A percentile compares a stretch with the other conserved stretches of the same genome.
These are phyloP conservation scores for Aspergillus proliferans DNA, from an alignment of 2,329 filamentous ascomycete species.

Conservation along the genomic window DNA sequence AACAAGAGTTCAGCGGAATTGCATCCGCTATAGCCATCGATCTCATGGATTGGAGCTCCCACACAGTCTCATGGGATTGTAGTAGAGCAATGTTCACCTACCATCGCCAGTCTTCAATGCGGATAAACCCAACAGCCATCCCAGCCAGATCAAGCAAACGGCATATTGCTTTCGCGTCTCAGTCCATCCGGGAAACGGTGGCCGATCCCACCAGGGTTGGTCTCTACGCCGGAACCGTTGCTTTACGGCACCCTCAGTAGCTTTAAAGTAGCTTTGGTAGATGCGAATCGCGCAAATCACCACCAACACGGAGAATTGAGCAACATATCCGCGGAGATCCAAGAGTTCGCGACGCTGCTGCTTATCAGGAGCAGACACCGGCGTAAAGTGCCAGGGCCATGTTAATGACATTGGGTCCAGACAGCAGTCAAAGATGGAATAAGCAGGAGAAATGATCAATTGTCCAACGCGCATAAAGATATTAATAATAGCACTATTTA, in stretches of 20 bases:
- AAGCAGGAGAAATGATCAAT: not conserved
- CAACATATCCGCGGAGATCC: constrained; percentile 50
- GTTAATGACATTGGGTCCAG: constrained; percentile 13
- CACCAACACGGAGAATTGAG: constrained; percentile 49
- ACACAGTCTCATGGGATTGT: no score
- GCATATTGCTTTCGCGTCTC: constrained; percentile 50
- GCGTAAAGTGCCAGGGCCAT: constrained; percentile 49
- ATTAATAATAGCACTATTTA: not conserved
- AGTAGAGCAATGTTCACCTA: constrained; percentile 25
- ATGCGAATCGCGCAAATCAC: constrained; percentile 37
- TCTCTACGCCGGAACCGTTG: constrained; percentile 4
- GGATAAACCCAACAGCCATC: constrained; percentile 48
- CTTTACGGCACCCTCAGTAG: constrained; percentile 1
- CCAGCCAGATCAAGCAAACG: constrained; percentile 43
- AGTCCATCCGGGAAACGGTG: constrained; percentile 35
- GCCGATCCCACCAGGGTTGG: constrained; percentile 41
- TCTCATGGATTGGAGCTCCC: no score
- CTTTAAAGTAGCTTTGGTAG: constrained; percentile 15
- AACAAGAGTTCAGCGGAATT: not conserved
- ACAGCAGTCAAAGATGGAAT: not conserved
- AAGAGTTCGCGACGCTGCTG: constrained; percentile 47
- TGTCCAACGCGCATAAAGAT: not conserved
- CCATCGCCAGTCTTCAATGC: constrained; percentile 49
- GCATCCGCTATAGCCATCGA: no score
- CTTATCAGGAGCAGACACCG: constrained; percentile 45